phyloP scores from a whole-genome alignment of 768 basidiomycete species.

The Boletus edulis region DNA sequence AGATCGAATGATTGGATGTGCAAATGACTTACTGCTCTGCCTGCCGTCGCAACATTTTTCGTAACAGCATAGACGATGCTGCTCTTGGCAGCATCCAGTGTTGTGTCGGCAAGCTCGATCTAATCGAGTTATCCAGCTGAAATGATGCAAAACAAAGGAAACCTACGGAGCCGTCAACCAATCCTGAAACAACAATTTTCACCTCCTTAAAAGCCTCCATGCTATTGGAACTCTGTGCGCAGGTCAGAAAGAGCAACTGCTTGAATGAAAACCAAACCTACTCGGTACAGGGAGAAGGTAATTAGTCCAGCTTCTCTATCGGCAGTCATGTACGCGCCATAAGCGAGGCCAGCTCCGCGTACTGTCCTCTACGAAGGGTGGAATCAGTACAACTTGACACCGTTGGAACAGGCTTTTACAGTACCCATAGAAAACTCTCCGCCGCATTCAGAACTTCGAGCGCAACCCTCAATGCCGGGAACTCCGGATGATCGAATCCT shows the following conservation, averaged over 20 bases:
- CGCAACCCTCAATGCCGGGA: conserved; percentile 82
- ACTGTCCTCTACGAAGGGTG: conserved; percentile 67
- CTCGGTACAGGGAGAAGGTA: conserved; percentile 76
- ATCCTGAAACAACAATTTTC: conserved; percentile 67
- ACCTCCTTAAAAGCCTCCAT: conserved; percentile 81
- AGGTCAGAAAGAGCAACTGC: not conserved
- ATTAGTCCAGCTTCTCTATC: conserved; percentile 80
- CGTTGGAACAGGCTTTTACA: conserved; percentile 1
- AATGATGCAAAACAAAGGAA: not conserved
- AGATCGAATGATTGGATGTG: not conserved
- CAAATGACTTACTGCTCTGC: conserved; percentile 68
- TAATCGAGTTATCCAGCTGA: conserved; percentile 29
- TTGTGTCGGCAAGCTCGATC: conserved; percentile 78
- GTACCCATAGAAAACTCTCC: conserved; percentile 93
- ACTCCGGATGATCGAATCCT: conserved; percentile 80
- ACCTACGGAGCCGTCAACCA: conserved; percentile 80
- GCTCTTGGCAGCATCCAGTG: conserved; percentile 88
- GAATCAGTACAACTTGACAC: conserved; percentile 5
- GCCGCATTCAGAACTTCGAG: conserved; percentile 87
- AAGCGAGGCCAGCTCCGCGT: conserved; percentile 92
- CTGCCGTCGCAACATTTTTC: conserved; percentile 76
- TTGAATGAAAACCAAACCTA: conserved; percentile 33
- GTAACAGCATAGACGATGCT: conserved; percentile 85
- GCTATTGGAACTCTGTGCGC: conserved; percentile 71
- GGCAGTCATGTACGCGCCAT: conserved; percentile 74